These are phyloP conservation scores for Melanomma pulvis-pyrius DNA, from an alignment of 495 filamentous ascomycete genomes.

Conservation along the genomic window DNA sequence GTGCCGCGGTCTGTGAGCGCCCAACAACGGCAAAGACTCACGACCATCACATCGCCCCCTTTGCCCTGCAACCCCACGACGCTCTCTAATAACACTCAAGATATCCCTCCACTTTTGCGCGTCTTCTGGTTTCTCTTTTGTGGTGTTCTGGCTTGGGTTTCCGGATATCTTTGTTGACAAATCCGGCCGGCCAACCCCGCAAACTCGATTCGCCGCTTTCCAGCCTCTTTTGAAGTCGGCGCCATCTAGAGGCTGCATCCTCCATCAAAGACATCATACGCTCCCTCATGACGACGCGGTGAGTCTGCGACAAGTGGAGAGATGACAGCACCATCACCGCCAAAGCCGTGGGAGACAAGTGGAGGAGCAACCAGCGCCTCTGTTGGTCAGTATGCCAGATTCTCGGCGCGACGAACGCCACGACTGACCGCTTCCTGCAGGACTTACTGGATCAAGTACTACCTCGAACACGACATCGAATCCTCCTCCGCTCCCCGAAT, in stretches of 20 bases:
- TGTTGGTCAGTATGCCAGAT: constrained; percentile 37
- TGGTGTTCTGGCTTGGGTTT: constrained; percentile 1
- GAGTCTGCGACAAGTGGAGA: constrained; percentile 31
- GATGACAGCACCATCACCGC: constrained; percentile 83
- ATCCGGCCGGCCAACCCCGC: constrained; percentile 27
- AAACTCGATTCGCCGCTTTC: constrained; percentile 12
- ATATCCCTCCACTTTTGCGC: not conserved
- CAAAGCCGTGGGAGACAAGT: constrained; percentile 92
- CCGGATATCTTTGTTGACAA: constrained; percentile 15
- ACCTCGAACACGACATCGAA: constrained; percentile 51
- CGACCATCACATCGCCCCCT: not conserved
- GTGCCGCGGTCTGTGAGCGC: not conserved
- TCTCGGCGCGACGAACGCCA: not conserved
- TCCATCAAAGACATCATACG: not conserved
- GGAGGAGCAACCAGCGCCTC: constrained; percentile 58
- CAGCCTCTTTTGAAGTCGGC: constrained; percentile 27
- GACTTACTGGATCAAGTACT: constrained; percentile 43
- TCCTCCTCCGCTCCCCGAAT: constrained; percentile 75
- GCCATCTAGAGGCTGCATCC: not conserved
- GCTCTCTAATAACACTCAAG: not conserved
- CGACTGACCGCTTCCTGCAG: constrained; percentile 14
- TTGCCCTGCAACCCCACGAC: not conserved
- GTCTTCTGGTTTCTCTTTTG: not conserved
- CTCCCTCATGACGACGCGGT: constrained; percentile 37
- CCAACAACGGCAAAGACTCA: not conserved